Percentiles rank a stretch among this genome's conserved stretches.
These are phyloP conservation scores for Lichtheimia hyalospora DNA, from an alignment of 371 early-diverging fungal species.

Conservation along the genomic window DNA sequence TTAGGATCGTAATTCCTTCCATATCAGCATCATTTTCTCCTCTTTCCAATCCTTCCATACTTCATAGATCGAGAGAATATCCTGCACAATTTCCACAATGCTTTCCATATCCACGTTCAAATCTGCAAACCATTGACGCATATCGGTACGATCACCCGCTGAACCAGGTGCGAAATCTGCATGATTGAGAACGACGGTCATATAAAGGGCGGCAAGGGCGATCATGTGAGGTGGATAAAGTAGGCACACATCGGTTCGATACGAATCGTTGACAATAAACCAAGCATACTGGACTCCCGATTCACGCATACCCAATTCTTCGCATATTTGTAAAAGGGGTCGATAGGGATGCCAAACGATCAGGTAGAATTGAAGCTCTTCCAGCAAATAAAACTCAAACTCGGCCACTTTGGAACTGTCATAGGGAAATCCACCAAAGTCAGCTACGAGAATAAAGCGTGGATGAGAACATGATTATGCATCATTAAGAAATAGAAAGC, in stretches of 20 bases:
- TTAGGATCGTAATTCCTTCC: conserved; percentile 31
- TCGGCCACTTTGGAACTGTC: conserved; percentile 81
- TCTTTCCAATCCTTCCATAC: conserved; percentile 70
- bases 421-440: conserved; percentile 66
- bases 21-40: conserved; percentile 45
- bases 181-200: conserved; percentile 67
- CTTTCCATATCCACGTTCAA: conserved; percentile 73
- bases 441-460: conserved; percentile 15
- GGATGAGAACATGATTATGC: background rate
- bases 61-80: conserved; percentile 64
- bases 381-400: conserved; percentile 88
- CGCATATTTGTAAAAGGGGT: conserved; percentile 62
- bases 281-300: conserved; percentile 73
- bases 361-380: conserved; percentile 84
- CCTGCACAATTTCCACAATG: conserved; percentile 69
- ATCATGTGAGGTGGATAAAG: conserved; percentile 89
- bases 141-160: conserved; percentile 51
- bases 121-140: conserved; percentile 77
- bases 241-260: conserved; percentile 73
- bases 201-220: conserved; percentile 79
- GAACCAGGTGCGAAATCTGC: conserved; percentile 48
- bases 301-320: conserved; percentile 59
- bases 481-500: conserved; percentile 9
- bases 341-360: conserved; percentile 90
- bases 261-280: conserved; percentile 85